Evolutionary conservation across 805 yeast species (phyloP), one percentile per base, ranked within the genome.

Genomic region (Candida sithepensis): DNA sequence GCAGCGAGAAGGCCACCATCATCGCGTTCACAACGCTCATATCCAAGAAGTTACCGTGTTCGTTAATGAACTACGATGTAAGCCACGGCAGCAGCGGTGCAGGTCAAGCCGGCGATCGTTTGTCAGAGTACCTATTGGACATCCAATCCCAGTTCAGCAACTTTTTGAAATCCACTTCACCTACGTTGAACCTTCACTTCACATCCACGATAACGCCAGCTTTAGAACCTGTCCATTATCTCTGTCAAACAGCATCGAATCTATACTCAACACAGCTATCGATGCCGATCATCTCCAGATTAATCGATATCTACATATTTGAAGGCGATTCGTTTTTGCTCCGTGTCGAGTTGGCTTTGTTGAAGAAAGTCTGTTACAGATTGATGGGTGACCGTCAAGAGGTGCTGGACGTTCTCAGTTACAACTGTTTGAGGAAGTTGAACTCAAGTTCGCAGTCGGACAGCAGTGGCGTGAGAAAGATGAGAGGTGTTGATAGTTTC

Each of bases 321-420:
- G 88, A 83, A 58, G 82, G 84, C 7, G 86, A 79, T 53, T 64
- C 74, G 1, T 71, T 82, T 52, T 58, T 84, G 42, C 63, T 81
- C 39, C 71, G 84, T 19, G 71, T 75, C 10, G 67, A 77, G 2
- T 60, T 84, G n/a, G 85, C 80, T 0, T 59, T 82, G 13, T 58
- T 85, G 39, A 69, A 70, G 21, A 67, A 69, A 38, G 64, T 78
- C 18, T 77, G 75, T 41, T 77, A 72, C 48, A 76, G 75, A 54
- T 67, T 84, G 28, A 81, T 72, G 58, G 86, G 82, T 2, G 54
- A 70, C 36, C 68, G 67, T 41, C 56, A 66, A 20, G 87, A 81
- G 56, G 65, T 79, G n/a, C 48, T 74, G 48, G 53, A 55, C 16
- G 48, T 68, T 4, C 60, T 79, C 34, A 77, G 75, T 10, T 59